These are phyloP conservation scores for Begonia peltatifolia DNA, from an alignment of 306 rosid species.

Conservation along the genomic window DNA sequence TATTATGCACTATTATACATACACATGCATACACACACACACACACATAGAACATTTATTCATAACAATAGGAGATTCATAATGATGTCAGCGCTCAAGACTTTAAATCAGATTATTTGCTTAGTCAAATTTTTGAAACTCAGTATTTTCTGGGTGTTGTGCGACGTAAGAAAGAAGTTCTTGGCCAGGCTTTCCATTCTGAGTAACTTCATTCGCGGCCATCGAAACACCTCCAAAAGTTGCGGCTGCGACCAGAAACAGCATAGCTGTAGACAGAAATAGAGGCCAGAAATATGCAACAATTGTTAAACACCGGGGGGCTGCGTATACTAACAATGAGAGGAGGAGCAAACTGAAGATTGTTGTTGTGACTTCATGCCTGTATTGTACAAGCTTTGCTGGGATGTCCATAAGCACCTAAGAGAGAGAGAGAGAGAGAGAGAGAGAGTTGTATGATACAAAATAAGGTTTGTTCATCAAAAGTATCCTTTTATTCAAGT, in stretches of 20 bases:
- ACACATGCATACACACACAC: no score
- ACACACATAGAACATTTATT: no score
- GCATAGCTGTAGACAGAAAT: constrained; percentile 59
- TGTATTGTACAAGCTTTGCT: constrained; percentile 46
- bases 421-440: constrained; percentile 9
- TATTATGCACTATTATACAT: no score
- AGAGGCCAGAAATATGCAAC: constrained; percentile 77
- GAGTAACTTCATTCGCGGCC: constrained; percentile 25
- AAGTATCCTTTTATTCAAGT: background rate
- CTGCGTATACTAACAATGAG: constrained; percentile 39
- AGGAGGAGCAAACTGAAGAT: constrained; percentile 24
- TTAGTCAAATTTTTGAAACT: background rate
- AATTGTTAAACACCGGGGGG: constrained; percentile 41
- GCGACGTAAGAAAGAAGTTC: constrained; percentile 65
- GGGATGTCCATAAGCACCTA: constrained; percentile 28
- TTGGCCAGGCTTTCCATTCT: constrained; percentile 47
- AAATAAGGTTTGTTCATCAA: background rate
- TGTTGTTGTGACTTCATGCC: constrained; percentile 35
- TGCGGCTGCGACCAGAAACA: constrained; percentile 27
- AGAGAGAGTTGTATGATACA: constrained; percentile 7
- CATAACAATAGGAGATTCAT: no score
- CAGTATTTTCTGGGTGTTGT: constrained; percentile 20
- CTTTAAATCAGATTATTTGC: no score
- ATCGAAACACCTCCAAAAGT: constrained; percentile 56
- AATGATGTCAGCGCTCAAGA: no score